phyloP scores from a whole-genome alignment of 331 rosid genomes.

The Ulmus americana region DNA sequence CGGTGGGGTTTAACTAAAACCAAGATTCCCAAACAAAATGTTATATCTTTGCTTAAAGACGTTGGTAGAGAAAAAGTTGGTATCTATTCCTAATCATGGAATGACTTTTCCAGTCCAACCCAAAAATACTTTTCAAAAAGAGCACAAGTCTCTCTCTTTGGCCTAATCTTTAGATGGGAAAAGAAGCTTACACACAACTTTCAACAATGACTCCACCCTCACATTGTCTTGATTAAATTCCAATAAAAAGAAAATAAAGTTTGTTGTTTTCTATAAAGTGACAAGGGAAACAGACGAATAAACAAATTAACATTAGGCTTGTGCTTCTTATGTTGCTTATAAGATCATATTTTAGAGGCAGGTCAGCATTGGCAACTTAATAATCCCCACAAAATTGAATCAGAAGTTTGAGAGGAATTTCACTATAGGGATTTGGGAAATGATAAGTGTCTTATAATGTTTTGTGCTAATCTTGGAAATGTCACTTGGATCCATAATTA shows the following conservation, averaged over 20 bases:
- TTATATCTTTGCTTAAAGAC: background rate
- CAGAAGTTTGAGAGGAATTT: too few relatives aligned
- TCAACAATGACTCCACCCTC: background rate
- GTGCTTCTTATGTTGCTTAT: background rate
- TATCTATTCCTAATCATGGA: background rate
- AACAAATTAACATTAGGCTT: background rate
- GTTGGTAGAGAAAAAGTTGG: background rate
- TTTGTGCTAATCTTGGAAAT: too few relatives aligned
- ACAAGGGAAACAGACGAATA: background rate
- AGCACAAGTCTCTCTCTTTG: background rate
- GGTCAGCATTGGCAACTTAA: constrained; percentile 6
- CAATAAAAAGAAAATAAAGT: background rate
- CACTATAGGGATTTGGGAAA: too few relatives aligned
- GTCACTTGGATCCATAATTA: too few relatives aligned
- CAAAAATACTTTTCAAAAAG: background rate
- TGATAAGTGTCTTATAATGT: too few relatives aligned
- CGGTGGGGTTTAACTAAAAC: background rate
- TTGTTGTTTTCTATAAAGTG: background rate
- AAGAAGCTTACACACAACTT: background rate
- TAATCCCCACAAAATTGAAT: too few relatives aligned
- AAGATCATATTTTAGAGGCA: background rate
- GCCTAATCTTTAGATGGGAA: background rate
- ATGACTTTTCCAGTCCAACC: background rate
- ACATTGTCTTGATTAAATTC: background rate
- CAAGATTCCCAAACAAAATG: background rate